Base-by-base conservation (phyloP, 2,329 filamentous ascomycete species). In the Pseudogymnoascus sp. region DNA sequence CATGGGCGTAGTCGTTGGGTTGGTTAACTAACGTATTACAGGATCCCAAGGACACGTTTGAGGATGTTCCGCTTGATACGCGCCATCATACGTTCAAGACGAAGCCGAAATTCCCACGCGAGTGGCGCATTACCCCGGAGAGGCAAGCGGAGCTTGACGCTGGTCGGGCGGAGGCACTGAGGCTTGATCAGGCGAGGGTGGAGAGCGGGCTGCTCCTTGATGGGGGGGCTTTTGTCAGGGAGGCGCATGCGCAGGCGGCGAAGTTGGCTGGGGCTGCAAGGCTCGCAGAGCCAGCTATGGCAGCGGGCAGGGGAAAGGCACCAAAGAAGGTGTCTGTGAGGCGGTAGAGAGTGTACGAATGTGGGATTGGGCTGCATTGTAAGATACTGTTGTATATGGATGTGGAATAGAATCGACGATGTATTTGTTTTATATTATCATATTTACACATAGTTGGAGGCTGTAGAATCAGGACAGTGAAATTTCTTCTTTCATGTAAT, bases 1-100 rank as follows among this genome's bases (percentile, higher is more conserved):
- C 10, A 53, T 6, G n/a, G 10, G 46, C 16, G 6, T 28, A 28
- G 28, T 35, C 2, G 61, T 5, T 7, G 50, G 38, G 24, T 24
- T 43, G 11, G 22, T 19, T 8, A 19, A 38, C 66, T 72, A 66
- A 72, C 61, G 8, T 60, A 19, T 11, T 37, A 62, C 73, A 87
- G 80, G 88, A 96, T 72, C 80, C 83, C 24, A 84, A 78, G 38
- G 93, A 99, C 69, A 89, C 84, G 10, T 97, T 98, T 71, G 87
- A 87, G 68, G 95, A 99, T 74, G 78, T 99, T 31, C 93, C 95
- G 2, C 82, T 98, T 59, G 93, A 99, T 73, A 88, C 91, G 65
- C 84, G 95, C 70, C 93, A 98, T 76, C 87, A 93, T 79, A 87
- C 84, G 71, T 81, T 83, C 66, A 89, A 89, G 79, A 75, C 75